These are phyloP conservation scores for Aureobasidium subglaciale DNA, from an alignment of 2,329 filamentous ascomycete species.

Conservation along the genomic window DNA sequence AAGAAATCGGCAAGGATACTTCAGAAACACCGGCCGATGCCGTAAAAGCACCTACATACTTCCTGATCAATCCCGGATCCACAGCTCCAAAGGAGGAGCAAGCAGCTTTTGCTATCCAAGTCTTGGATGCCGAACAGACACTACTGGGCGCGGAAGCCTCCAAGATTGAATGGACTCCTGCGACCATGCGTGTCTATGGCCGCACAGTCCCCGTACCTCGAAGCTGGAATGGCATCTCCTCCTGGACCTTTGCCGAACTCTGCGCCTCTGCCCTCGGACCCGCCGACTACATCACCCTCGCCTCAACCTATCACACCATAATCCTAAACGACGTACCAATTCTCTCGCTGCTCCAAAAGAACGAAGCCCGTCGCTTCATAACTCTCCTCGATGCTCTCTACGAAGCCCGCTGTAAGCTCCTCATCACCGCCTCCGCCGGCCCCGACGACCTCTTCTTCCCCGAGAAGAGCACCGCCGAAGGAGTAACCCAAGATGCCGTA, in stretches of 20 bases:
- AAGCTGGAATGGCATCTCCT: slow-evolving; percentile 38
- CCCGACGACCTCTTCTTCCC: slow-evolving; percentile 77
- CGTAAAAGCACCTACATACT: slow-evolving; percentile 17
- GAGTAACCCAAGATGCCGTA: slow-evolving; percentile 42
- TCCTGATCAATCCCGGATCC: slow-evolving; percentile 16
- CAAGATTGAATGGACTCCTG: slow-evolving; percentile 37
- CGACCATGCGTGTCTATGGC: slow-evolving; percentile 53
- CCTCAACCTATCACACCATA: slow-evolving; percentile 71
- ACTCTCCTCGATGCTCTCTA: slow-evolving; percentile 74
- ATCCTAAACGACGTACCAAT: slow-evolving; percentile 65
- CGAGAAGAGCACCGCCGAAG: slow-evolving; percentile 17
- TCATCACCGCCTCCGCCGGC: slow-evolving; percentile 59
- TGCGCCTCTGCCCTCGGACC: slow-evolving; percentile 62
- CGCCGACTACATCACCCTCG: slow-evolving; percentile 76
- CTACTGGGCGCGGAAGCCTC: slow-evolving; percentile 3
- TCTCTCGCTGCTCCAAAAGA: slow-evolving; percentile 62
- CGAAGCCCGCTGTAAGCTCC: slow-evolving; percentile 70
- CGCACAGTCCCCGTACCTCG: slow-evolving; percentile 54
- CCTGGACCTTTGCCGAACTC: slow-evolving; percentile 63
- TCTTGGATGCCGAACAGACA: slow-evolving; percentile 12
- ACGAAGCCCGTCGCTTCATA: slow-evolving; percentile 74
- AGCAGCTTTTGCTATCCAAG: not conserved
- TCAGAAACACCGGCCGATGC: not conserved
- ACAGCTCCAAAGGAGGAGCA: slow-evolving; percentile 11
- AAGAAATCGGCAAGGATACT: not conserved